A percentile compares a stretch with the other conserved stretches of the same genome.
Evolutionary conservation across 352 stramenopile genomes (phyloP).

Genomic region (Aphanomyces euteiches): DNA sequence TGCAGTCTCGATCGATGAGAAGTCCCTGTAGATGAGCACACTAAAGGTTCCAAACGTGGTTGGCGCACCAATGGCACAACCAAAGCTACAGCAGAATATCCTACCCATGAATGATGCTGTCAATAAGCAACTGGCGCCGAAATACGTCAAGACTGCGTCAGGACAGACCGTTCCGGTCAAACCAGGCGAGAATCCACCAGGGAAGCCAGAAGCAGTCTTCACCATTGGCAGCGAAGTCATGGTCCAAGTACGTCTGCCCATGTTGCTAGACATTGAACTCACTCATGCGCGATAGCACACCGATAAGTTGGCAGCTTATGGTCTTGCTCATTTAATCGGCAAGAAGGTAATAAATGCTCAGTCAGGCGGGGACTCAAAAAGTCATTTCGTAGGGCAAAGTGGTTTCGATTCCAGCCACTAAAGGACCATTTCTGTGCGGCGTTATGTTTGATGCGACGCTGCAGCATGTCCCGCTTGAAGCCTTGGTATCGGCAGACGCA

Average conservation of each 20-base stretch:
- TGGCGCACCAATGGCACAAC: neutral
- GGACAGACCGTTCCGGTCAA: conserved; percentile 11
- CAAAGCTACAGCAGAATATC: conserved; percentile 28
- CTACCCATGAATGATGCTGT: conserved; percentile 12
- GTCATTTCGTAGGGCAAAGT: conserved; percentile 21
- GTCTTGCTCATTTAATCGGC: conserved; percentile 14
- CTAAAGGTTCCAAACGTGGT: conserved; percentile 3
- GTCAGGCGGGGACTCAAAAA: neutral
- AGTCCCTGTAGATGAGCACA: conserved; percentile 14
- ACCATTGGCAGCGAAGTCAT: conserved; percentile 24
- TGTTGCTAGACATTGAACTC: neutral
- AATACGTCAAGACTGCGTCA: conserved; percentile 1
- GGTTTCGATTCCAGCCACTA: conserved; percentile 16
- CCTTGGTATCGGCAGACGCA: neutral
- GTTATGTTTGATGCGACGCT: conserved; percentile 30
- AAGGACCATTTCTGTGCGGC: conserved; percentile 29
- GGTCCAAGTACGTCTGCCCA: conserved; percentile 10
- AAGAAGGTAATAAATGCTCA: conserved; percentile 21
- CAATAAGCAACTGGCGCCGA: conserved; percentile 20
- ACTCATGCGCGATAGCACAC: conserved; percentile 5
- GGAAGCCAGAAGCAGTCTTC: neutral
- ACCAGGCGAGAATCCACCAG: neutral
- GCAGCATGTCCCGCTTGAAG: conserved; percentile 28
- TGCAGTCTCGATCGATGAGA: neutral
- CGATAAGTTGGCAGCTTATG: conserved; percentile 27